Conservation (phyloP, 148 eudicot species). For the Cornus kousa region DNA sequence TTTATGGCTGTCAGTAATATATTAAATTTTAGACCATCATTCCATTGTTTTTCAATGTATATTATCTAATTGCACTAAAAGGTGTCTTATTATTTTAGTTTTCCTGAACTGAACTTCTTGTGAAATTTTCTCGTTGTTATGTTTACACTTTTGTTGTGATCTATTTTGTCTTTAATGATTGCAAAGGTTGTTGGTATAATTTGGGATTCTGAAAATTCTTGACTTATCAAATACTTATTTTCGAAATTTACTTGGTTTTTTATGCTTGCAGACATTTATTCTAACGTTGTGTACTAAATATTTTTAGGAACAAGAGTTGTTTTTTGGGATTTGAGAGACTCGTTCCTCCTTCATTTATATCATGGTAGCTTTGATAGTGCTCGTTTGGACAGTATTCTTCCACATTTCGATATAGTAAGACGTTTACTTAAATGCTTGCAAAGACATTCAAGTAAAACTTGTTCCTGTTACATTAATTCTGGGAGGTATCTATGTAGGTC, state of each 20-base stretch:
- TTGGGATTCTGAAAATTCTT: not conserved
- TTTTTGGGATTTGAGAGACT: conserved; percentile 84
- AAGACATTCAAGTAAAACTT: no score
- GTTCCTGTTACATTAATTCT: not conserved
- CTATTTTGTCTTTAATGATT: conserved; percentile 4
- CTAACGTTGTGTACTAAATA: conserved; percentile 3
- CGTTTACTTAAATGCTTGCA: conserved; percentile 4
- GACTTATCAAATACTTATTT: not conserved
- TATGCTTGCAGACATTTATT: not conserved
- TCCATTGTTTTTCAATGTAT: no score
- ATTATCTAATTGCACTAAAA: not conserved
- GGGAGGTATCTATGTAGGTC: conserved; percentile 44
- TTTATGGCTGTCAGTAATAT: no score
- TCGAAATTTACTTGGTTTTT: not conserved
- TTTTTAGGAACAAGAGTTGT: conserved; percentile 67
- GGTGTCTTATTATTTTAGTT: not conserved
- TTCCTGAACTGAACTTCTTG: not conserved
- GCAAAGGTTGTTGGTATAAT: not conserved
- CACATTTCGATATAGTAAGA: conserved; percentile 74
- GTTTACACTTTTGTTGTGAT: not conserved
- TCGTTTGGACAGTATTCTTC: conserved; percentile 78
- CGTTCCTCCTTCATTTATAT: conserved; percentile 58
- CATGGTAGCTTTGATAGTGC: conserved; percentile 71
- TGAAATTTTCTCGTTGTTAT: not conserved
- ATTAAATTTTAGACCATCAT: no score